These are phyloP conservation scores for Ramalina peruviana DNA, from an alignment of 495 filamentous ascomycete species.

Conservation along the genomic window DNA sequence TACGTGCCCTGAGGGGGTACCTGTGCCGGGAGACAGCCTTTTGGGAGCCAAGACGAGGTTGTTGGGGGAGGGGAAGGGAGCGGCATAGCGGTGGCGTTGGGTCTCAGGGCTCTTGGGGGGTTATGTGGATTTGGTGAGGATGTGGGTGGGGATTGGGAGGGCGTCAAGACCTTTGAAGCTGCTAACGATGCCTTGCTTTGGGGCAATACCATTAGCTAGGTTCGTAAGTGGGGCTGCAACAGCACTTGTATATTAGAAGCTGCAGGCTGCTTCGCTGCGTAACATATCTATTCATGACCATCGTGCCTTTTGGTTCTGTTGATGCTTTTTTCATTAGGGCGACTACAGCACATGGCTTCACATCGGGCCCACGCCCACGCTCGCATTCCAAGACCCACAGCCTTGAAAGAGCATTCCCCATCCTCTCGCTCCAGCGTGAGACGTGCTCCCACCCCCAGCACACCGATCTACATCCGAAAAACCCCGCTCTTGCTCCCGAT, in stretches of 20 bases:
- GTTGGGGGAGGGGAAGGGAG: not conserved
- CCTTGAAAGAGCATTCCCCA: too few species aligned
- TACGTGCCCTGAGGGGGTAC: slow-evolving; percentile 58
- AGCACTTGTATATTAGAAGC: not conserved
- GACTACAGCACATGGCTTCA: too few species aligned
- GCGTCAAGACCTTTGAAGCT: too few species aligned
- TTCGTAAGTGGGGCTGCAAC: not conserved
- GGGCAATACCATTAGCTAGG: not conserved
- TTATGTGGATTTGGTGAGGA: not conserved
- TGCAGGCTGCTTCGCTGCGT: too few species aligned
- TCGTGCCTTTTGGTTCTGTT: too few species aligned
- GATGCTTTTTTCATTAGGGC: too few species aligned
- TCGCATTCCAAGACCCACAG: not conserved
- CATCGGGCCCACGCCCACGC: not conserved
- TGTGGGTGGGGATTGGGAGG: too few species aligned
- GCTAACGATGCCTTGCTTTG: too few species aligned
- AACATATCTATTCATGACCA: too few species aligned
- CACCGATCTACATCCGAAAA: slow-evolving; percentile 25
- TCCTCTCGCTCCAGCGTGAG: too few species aligned
- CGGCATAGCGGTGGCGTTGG: slow-evolving; percentile 6
- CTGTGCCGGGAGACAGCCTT: not conserved
- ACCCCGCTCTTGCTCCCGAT: slow-evolving; percentile 67
- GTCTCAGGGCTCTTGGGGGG: not conserved
- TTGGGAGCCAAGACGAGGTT: not conserved
- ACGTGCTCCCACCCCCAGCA: too few species aligned